These are phyloP conservation scores for Mortierella antarctica DNA, from an alignment of 192 early-diverging fungal species.

Conservation along the genomic window DNA sequence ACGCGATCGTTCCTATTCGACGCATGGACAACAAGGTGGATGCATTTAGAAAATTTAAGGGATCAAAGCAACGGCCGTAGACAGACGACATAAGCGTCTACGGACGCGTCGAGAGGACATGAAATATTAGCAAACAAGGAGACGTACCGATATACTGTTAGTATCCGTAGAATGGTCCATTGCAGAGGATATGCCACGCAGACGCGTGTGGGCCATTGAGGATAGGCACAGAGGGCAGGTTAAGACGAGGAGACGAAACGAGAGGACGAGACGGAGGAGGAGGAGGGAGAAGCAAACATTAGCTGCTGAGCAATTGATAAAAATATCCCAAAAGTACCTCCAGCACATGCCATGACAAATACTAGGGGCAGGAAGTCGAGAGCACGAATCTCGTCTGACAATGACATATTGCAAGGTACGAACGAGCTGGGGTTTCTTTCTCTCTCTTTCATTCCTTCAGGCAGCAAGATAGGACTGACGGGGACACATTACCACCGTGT, in stretches of 20 bases:
- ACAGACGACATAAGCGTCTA: neutral
- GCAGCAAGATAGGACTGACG: neutral
- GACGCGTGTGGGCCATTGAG: too few species aligned
- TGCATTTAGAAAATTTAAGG: neutral
- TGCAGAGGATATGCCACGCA: too few species aligned
- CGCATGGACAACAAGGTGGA: too few species aligned
- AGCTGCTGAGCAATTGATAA: constrained; percentile 9
- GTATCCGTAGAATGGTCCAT: too few species aligned
- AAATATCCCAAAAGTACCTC: neutral
- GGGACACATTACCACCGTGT: constrained; percentile 33
- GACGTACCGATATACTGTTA: constrained; percentile 18
- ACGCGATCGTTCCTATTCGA: constrained; percentile 21
- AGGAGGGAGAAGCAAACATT: neutral
- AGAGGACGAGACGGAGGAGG: neutral
- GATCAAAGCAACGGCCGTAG: neutral
- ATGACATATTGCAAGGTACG: neutral
- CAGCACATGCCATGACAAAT: neutral
- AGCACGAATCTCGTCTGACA: neutral
- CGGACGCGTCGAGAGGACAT: constrained; percentile 1
- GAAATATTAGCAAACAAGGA: neutral
- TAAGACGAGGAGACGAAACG: neutral
- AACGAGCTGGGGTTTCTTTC: neutral
- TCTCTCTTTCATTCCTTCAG: neutral
- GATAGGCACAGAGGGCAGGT: too few species aligned
- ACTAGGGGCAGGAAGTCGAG: neutral